These are phyloP conservation scores for Aeschynomene evenia DNA, from an alignment of 306 rosid species.

Conservation along the genomic window DNA sequence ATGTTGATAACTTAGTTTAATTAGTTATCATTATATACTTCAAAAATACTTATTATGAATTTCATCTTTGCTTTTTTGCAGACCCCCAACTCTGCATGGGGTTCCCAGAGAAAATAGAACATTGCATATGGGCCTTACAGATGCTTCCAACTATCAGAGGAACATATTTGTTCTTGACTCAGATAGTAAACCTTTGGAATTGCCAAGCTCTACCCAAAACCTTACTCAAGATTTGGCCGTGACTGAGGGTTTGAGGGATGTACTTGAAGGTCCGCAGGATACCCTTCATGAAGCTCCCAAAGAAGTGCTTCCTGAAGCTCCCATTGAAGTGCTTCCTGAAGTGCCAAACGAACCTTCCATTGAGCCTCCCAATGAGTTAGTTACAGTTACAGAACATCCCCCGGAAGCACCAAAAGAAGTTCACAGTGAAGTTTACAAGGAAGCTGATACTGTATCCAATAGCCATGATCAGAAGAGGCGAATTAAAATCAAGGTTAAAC, in stretches of 20 bases:
- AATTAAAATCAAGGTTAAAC: conserved; percentile 76
- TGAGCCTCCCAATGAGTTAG: conserved; percentile 34
- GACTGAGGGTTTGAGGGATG: conserved; percentile 41
- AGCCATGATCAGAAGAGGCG: conserved; percentile 67
- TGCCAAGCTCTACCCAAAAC: conserved; percentile 45
- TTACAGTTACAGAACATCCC: conserved; percentile 27
- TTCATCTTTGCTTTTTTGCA: conserved; percentile 41
- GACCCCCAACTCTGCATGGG: conserved; percentile 86
- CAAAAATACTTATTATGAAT: neutral
- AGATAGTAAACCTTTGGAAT: conserved; percentile 60
- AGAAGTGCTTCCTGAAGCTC: neutral
- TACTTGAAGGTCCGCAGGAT: conserved; percentile 29
- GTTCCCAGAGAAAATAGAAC: conserved; percentile 79
- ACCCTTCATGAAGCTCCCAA: neutral
- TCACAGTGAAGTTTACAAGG: conserved; percentile 51
- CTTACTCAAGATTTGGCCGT: conserved; percentile 39
- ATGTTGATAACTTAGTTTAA: neutral
- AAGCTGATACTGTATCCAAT: conserved; percentile 58
- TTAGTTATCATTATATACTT: neutral
- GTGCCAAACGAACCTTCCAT: conserved; percentile 5
- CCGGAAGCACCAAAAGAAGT: conserved; percentile 45
- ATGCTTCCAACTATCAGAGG: conserved; percentile 66
- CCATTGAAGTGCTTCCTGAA: neutral
- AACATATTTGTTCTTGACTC: conserved; percentile 61
- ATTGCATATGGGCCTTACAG: conserved; percentile 65